These are phyloP conservation scores for Trichoderma citrinoviride DNA, from an alignment of 2,329 filamentous ascomycete species.

Conservation along the genomic window DNA sequence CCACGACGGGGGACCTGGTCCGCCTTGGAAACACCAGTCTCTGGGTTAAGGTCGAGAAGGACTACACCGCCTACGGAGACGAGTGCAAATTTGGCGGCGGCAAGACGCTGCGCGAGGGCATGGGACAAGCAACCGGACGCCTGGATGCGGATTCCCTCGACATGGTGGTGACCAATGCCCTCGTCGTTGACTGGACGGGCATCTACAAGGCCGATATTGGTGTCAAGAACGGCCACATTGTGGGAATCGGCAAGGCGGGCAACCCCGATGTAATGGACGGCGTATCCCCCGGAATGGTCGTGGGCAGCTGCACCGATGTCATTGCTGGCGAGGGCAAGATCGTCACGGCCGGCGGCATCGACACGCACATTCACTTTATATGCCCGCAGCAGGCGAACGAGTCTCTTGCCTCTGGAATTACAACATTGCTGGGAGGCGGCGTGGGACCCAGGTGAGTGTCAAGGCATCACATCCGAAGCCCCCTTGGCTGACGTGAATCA, in stretches of 20 bases:
- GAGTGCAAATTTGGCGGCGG: constrained; percentile 95
- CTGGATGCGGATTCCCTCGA: constrained; percentile 72
- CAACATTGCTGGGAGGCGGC: constrained; percentile 85
- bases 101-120: constrained; percentile 89
- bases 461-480: not conserved
- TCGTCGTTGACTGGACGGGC: constrained; percentile 86
- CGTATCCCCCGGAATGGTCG: constrained; percentile 72
- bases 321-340: constrained; percentile 89
- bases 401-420: constrained; percentile 79
- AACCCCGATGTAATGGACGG: constrained; percentile 98
- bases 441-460: constrained; percentile 73
- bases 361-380: constrained; percentile 91
- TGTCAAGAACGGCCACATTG: constrained; percentile 81
- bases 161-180: constrained; percentile 81
- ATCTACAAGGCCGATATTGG: constrained; percentile 98
- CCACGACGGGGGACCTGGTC: constrained; percentile 83
- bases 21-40: constrained; percentile 79
- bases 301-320: constrained; percentile 87
- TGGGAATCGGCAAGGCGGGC: constrained; percentile 88
- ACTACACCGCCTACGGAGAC: constrained; percentile 81
- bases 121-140: constrained; percentile 86
- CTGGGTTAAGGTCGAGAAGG: constrained; percentile 87
- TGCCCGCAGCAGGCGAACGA: constrained; percentile 90
- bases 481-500: not conserved
- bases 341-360: constrained; percentile 83